Base-by-base conservation (phyloP, 2,329 filamentous ascomycete species). In the Ophiostoma ulmi region DNA sequence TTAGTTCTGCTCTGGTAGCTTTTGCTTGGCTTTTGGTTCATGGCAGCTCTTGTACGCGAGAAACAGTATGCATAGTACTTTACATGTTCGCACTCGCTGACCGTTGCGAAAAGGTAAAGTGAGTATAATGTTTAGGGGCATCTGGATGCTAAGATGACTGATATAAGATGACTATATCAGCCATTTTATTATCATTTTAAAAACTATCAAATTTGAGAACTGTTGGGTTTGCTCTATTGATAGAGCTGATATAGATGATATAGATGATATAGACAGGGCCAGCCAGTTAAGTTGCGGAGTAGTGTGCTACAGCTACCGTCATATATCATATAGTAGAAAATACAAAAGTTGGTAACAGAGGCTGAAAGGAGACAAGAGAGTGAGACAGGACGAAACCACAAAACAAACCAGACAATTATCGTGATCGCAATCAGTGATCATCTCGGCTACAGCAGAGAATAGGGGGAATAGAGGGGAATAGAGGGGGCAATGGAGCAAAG, bases 371-470 rank as follows among this genome's bases (percentile, higher is more conserved):
- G 41, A 31, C 31, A 17, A 44, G 14, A 20, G 17, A 20, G 41
- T 5, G 41, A 44, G 41, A 13, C 41, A 48, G 44, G 17, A 17
- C 14, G 17, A n/a, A 20, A 48, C 44, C 31, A 31, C 31, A 31
- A 44, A 44, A 6, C 14, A 20, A 48, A 48, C 5, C 31, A 31
- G 31, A 8, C 44, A 48, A 48, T n/a, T 58, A 26, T 58, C 52
- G n/a, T 58, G 52, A 58, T 26, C 52, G n/a, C n/a, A 22, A 26
- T 22, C n/a, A 58, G 4, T 13, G 22, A 58, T 58, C 52, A 58
- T 58, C 52, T 58, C 52, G 52, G 52, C 52, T 58, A 58, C 52
- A 58, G n/a, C 52, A 58, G 8, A 58, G n/a, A 58, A 58, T 48
- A 58, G 52, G 52, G n/a, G 52, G 52, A 11, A 17, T 11, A 22